Conservation (phyloP, 2,329 filamentous ascomycete genomes). For the Hypoxylon sp. region DNA sequence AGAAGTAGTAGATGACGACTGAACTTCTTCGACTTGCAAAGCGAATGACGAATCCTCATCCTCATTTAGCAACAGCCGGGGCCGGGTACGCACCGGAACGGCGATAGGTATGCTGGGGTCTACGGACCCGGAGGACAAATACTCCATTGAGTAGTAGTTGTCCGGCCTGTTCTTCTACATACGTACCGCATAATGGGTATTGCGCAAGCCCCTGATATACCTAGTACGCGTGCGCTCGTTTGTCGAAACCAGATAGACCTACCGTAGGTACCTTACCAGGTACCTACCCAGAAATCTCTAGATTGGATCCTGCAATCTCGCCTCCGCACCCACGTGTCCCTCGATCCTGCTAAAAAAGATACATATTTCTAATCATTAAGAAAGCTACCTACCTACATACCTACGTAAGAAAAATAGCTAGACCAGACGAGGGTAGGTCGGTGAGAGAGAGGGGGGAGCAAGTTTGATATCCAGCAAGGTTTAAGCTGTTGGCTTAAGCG, state of each 20-base stretch:
- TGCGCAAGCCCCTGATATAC: neutral
- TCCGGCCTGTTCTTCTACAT: neutral
- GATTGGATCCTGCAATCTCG: conserved; percentile 36
- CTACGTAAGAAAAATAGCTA: neutral
- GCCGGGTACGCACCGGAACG: conserved; percentile 3
- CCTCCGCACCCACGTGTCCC: conserved; percentile 32
- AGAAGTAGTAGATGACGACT: neutral
- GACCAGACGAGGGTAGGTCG: neutral
- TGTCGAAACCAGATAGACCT: conserved; percentile 5
- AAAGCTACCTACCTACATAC: neutral
- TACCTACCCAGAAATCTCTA: conserved; percentile 10
- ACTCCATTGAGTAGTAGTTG: neutral
- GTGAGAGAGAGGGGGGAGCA: neutral
- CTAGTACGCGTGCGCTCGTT: conserved; percentile 6
- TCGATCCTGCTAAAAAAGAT: neutral
- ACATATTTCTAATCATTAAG: neutral
- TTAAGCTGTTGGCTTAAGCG: neutral
- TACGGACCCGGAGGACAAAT: neutral
- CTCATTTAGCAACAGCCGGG: neutral
- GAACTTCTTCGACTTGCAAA: neutral
- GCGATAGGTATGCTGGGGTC: neutral
- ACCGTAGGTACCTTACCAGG: too few relatives aligned
- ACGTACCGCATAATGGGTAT: neutral
- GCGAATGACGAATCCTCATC: conserved; percentile 1
- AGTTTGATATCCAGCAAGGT: conserved; percentile 9